A percentile compares a stretch with the other conserved stretches of the same genome.
phyloP scores from a whole-genome alignment of 2,329 filamentous ascomycete species.

The Penicillium sp. region DNA sequence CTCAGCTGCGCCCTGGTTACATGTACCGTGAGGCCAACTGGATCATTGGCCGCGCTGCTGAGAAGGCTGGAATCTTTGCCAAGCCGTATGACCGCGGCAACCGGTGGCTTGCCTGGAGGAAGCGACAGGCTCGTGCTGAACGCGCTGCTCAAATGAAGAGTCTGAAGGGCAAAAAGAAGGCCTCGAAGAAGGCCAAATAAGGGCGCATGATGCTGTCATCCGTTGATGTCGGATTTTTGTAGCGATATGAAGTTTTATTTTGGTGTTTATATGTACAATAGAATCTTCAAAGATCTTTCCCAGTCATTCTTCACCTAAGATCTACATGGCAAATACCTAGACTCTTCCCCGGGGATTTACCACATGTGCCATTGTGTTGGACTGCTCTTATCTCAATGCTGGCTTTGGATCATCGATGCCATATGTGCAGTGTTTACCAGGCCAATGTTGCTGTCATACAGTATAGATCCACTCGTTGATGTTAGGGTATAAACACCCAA shows the following conservation, averaged over 20 bases:
- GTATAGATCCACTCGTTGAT: neutral
- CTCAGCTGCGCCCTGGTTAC: slow-evolving; percentile 55
- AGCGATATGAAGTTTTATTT: slow-evolving; percentile 27
- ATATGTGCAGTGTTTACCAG: neutral
- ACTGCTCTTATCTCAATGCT: no score
- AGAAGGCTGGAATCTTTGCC: slow-evolving; percentile 59
- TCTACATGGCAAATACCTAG: neutral
- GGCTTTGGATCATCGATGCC: no score
- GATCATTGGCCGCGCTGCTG: slow-evolving; percentile 64
- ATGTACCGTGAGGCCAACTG: slow-evolving; percentile 66
- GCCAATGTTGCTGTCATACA: neutral
- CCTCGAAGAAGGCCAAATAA: slow-evolving; percentile 37
- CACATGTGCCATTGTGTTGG: neutral
- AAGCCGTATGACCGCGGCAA: slow-evolving; percentile 57
- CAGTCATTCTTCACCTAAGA: neutral
- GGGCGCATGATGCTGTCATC: slow-evolving; percentile 24
- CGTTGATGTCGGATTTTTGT: slow-evolving; percentile 21
- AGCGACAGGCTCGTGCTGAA: slow-evolving; percentile 52
- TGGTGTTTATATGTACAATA: slow-evolving; percentile 37
- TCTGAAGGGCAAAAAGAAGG: slow-evolving; percentile 49
- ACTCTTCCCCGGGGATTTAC: neutral
- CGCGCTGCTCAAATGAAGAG: slow-evolving; percentile 55
- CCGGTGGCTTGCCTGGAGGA: slow-evolving; percentile 65
- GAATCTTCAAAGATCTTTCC: slow-evolving; percentile 11
- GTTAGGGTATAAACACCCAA: neutral